Base-by-base conservation (phyloP, 192 early-diverging fungal species). In the Umbelopsis vinacea region DNA sequence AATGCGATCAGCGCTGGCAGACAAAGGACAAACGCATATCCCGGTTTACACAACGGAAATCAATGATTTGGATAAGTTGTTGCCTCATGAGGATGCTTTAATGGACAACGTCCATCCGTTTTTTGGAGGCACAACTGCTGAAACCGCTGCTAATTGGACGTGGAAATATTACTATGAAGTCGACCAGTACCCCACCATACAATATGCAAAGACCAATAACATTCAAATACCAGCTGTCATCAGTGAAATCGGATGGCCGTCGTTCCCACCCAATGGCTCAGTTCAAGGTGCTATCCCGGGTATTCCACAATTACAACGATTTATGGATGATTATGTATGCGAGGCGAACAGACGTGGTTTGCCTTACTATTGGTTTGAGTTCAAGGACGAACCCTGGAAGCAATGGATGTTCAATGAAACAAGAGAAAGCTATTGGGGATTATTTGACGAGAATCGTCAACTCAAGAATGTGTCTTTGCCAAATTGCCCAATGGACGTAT, bases 301-400 rank as follows among this genome's bases (percentile, higher is more conserved):
- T 47, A 12, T 82, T 8, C 68, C 67, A 38, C 78, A 82, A 60
- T 15, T 78, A 40, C 73, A 82, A 29, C 75, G 57, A 0, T 54
- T 82, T 46, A 52, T 82, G 48, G 74, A 78, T 46, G 70, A 71
- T 0, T 82, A 76, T 63, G 66, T 82, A 6, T 82, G 80, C 46
- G 66, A 78, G 15, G 80, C 80, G 15, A 82, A 78, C 24, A 38
- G 21, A 1, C 52, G 33, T 11, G 63, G 68, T 10, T 38, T 82
- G 10, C 80, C 80, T 22, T 82, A 81, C 46, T 83, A 76, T 53
- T 83, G 71, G 48, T 83, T 83, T 45, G 82, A 83, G 68, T 80
- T 80, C 76, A 78, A 77, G 69, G 82, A 83, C 73, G 79, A 77
- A 15, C 82, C 82, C 24, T 83, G 82, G 82, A 83, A 83, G 75